Evolutionary conservation across 306 rosid genomes (phyloP).

Genomic region (Nissolia schottii): DNA sequence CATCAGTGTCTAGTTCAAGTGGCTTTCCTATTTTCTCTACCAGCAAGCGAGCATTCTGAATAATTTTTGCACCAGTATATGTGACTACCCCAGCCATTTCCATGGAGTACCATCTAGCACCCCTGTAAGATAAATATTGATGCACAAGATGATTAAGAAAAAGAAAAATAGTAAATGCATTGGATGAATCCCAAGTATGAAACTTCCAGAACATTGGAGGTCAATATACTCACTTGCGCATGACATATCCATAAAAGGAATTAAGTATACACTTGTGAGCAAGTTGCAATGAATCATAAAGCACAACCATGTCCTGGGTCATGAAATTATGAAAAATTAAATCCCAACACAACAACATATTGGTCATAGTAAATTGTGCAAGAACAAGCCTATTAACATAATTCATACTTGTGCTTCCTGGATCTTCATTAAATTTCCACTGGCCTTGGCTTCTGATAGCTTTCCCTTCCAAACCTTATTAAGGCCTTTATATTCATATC

Average conservation of each 20-base stretch:
- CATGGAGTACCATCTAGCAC: conserved; percentile 99
- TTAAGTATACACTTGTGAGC: conserved; percentile 90
- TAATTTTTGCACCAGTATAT: conserved; percentile 98
- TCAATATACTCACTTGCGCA: conserved; percentile 82
- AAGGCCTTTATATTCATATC: conserved; percentile 96
- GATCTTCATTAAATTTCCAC: conserved; percentile 78
- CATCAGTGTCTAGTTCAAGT: conserved; percentile 95
- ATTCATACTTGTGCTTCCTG: conserved; percentile 93
- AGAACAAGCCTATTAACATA: conserved; percentile 31
- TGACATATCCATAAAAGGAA: conserved; percentile 92
- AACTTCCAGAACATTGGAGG: conserved; percentile 23
- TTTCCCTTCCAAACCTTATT: conserved; percentile 98
- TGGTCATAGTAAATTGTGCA: conserved; percentile 6
- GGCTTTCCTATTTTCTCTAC: conserved; percentile 98
- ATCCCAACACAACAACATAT: background rate
- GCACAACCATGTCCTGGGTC: conserved; percentile 90
- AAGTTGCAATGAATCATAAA: conserved; percentile 83
- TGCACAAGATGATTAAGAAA: conserved; percentile 14
- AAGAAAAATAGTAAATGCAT: conserved; percentile 15
- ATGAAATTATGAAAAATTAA: conserved; percentile 27
- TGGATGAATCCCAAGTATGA: conserved; percentile 2
- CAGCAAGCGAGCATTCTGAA: conserved; percentile 91
- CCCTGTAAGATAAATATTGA: conserved; percentile 54
- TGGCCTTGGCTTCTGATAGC: conserved; percentile 82
- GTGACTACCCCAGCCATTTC: conserved; percentile 99